These are phyloP conservation scores for Candolleomyces eurysporus DNA, from an alignment of 768 basidiomycete genomes.

Conservation along the genomic window DNA sequence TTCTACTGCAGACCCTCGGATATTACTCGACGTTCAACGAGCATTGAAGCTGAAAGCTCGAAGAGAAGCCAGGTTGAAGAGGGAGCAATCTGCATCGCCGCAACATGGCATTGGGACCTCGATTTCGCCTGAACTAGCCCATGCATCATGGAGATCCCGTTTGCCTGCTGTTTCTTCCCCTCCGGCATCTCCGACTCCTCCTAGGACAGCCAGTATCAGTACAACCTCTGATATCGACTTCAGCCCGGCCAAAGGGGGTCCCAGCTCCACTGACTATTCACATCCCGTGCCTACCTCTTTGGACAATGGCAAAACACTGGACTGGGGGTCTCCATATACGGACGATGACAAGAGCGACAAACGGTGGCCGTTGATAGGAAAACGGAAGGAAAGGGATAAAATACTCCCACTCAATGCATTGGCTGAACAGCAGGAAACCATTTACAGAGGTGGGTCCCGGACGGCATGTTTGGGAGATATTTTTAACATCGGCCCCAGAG, in stretches of 20 bases:
- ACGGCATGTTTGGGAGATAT: not conserved
- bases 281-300: slow-evolving; percentile 72
- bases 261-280: slow-evolving; percentile 25
- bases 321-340: slow-evolving; percentile 61
- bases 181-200: slow-evolving; percentile 22
- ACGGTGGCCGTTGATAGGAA: slow-evolving; percentile 60
- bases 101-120: slow-evolving; percentile 11
- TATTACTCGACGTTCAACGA: slow-evolving; percentile 77
- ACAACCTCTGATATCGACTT: slow-evolving; percentile 61
- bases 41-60: slow-evolving; percentile 72
- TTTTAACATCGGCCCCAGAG: slow-evolving; percentile 34
- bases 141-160: slow-evolving; percentile 22
- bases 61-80: slow-evolving; percentile 61
- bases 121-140: slow-evolving; percentile 17
- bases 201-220: slow-evolving; percentile 24
- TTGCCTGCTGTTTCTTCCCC: slow-evolving; percentile 25
- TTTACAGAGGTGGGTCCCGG: slow-evolving; percentile 48
- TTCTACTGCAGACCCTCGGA: slow-evolving; percentile 59
- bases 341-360: slow-evolving; percentile 60
- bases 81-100: slow-evolving; percentile 16
- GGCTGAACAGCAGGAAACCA: slow-evolving; percentile 58
- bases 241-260: slow-evolving; percentile 54
- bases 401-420: slow-evolving; percentile 39
- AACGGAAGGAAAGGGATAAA: slow-evolving; percentile 57
- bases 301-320: slow-evolving; percentile 68